Evolutionary conservation across 108 stramenopile species (phyloP), one percentile per base, ranked within the genome.

Genomic region (Nitzschia sp.): DNA sequence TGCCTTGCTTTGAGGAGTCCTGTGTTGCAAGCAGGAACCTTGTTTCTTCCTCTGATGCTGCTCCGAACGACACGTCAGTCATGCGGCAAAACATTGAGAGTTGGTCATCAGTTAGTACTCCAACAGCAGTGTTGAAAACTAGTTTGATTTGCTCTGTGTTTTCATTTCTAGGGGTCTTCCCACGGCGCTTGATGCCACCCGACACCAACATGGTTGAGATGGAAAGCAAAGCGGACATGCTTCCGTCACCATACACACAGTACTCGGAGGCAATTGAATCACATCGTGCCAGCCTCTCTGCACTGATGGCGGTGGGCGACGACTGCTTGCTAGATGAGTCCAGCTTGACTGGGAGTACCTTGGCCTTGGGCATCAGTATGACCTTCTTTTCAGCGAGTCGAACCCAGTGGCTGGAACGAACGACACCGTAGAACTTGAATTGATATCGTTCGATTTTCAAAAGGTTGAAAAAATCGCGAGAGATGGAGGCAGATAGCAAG

Each of bases 191-290:
- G 0, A 14, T n/a, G n/a, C n/a, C n/a, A 14, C 15, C 14, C 2
- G 38, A 14, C 2, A 34, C 29, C 38, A 67, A 59, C 5, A 73
- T 11, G 39, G 25, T 53, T 11, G 54, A 51, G n/a, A 73, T 67
- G 5, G 57, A 46, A n/a, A 66, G 46, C 2, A 73, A 1, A 17
- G 65, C 51, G 6, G 59, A 46, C 26, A 73, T 60, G 14, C 51
- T 67, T 11, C 51, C 57, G 14, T 67, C 26, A 17, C 53, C 53
- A 42, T 73, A 73, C 6, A 73, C 73, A 25, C 65, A 67, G 46
- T 67, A 73, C 39, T 73, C 73, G 15, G 73, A 67, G 17, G 26
- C 66, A 24, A 73, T 29, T 11, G 17, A 34, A 46, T 73, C 73
- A 17, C 73, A 73, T 34, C 61, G 66, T 0, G 51, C 34, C 38